Percentiles rank a stretch among this genome's conserved stretches.
Conservation (phyloP, 2,329 filamentous ascomycete genomes). For the Amauroascus verrucosus region DNA sequence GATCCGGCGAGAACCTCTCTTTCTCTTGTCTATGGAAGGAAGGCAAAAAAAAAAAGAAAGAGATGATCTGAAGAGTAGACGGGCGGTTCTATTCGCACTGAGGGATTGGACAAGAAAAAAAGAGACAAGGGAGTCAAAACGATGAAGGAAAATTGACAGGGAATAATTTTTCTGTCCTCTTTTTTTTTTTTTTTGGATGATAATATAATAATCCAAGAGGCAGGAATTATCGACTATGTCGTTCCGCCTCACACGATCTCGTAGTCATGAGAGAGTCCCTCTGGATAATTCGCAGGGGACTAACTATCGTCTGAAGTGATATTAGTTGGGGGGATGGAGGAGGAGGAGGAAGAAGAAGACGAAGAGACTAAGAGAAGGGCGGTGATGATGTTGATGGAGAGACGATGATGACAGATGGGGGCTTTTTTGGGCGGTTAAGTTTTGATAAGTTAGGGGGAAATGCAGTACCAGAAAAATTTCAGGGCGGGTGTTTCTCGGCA, state of each 20-base stretch:
- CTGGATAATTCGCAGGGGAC: slow-evolving; percentile 6
- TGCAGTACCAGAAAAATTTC: slow-evolving; percentile 7
- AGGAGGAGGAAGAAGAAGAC: background rate
- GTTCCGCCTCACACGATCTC: slow-evolving; percentile 17
- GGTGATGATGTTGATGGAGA: background rate
- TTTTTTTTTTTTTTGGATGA: background rate
- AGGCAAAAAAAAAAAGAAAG: slow-evolving; percentile 10
- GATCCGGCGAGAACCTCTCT: background rate
- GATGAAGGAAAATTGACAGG: slow-evolving; percentile 6
- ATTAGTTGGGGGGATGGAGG: background rate
- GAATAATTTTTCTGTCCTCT: slow-evolving; percentile 4
- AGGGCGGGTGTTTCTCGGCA: slow-evolving; percentile 9
- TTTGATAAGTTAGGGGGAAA: slow-evolving; percentile 1
- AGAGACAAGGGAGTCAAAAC: background rate
- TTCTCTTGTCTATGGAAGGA: background rate
- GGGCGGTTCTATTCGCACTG: background rate
- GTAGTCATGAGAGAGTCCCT: slow-evolving; percentile 18
- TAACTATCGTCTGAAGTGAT: background rate
- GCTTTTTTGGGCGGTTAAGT: slow-evolving; percentile 8
- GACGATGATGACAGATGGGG: background rate
- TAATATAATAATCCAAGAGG: slow-evolving; percentile 3
- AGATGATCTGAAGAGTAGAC: slow-evolving; percentile 10
- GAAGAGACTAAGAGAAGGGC: background rate
- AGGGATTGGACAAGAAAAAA: background rate
- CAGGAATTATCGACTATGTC: slow-evolving; percentile 19